Evolutionary conservation across 1,284 basidiomycete species (phyloP), one percentile per base, ranked within the genome.

Genomic region (Pyrrhoderma lamaoense): DNA sequence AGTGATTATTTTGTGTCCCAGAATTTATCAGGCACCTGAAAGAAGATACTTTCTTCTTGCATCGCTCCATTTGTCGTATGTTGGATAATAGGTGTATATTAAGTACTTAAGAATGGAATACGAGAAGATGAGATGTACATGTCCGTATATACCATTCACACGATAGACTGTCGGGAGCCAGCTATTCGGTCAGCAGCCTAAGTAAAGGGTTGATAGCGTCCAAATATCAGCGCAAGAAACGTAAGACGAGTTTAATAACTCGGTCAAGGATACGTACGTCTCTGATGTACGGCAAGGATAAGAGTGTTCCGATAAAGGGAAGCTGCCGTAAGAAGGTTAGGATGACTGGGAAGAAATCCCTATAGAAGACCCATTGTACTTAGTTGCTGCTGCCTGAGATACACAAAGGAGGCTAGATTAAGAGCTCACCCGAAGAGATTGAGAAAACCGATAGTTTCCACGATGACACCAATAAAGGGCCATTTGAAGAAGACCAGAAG

Each of bases 301-400:
- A 69, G 56, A 93, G 67, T 1, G 82, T 89, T 27, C 96, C 96
- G 54, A 99, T 80, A 60, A 97, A 80, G 1, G 96, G 96, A 52
- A 98, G 68, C 70, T 99, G 96, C 57, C 96, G 77, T 58, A 99
- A 70, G 75, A 99, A 98, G 44, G 91, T 94, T 53, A 99, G 75
- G 54, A 99, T 90, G 53, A 98, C 95, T 3, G 96, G 96, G 82
- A 99, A 99, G 76, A 99, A 99, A 70, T 98, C 95, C 45, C 95
- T 99, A 70, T 53, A 49, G 8, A 8, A 8, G 47, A 39, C 37
- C 34, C n/a, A 35, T 44, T 16, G 38, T n/a, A 31, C 23, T n/a
- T 44, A 45, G 31, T 4, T 21, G 18, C 18, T 67, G 73, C 45
- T 11, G 22, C 19, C 35, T 9, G 16, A 37, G 35, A 16, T 16